Base-by-base conservation (phyloP, 2,329 filamentous ascomycete species). In the Acrocalymma vagum region DNA sequence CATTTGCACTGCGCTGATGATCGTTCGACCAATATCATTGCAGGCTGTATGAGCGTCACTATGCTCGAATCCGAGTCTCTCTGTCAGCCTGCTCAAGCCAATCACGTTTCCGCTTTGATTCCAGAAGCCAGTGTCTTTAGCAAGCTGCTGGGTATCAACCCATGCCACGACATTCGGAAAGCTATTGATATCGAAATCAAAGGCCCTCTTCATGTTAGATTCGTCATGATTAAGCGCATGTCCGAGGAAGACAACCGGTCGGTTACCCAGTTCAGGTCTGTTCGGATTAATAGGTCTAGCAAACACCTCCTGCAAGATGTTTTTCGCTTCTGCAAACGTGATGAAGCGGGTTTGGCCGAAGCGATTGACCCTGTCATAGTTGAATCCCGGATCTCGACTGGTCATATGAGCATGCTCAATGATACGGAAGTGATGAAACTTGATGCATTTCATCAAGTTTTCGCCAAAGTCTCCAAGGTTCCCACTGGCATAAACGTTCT, bases 111-210 rank as follows among this genome's bases (percentile, higher is more conserved):
- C 31, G 46, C 7, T 25, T 36, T 38, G 23, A 6, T 29, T 6
- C 46, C 47, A 53, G 6, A 38, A 31, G 6, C 29, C 24, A 1
- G 21, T 29, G 4, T 61, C 38, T 3, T 42, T 31, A 5, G 46
- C 53, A 5, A 64, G 35, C 2, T 42, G 22, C 21, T 65, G 60
- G 4, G 60, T 64, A 30, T 64, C 62, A 16, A 64, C 41, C 7
- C 39, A 34, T 8, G 48, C 45, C 0, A 64, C 47, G 1, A 61
- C 29, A 1, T 48, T 58, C 8, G 33, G 30, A 2, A 45, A 24
- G 1, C 15, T 18, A 0, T 43, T 30, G 3, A 53, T 38, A 10
- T 58, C 42, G 16, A 57, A 62, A 3, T 30, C 37, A 2, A 59
- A 36, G 0, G 50, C 41, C 11, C 42, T 38, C 13, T 50, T 49